Evolutionary conservation across 73 alveolate species (phyloP), one percentile per base, ranked within the genome.

Genomic region (Paraurostyla sp.): DNA sequence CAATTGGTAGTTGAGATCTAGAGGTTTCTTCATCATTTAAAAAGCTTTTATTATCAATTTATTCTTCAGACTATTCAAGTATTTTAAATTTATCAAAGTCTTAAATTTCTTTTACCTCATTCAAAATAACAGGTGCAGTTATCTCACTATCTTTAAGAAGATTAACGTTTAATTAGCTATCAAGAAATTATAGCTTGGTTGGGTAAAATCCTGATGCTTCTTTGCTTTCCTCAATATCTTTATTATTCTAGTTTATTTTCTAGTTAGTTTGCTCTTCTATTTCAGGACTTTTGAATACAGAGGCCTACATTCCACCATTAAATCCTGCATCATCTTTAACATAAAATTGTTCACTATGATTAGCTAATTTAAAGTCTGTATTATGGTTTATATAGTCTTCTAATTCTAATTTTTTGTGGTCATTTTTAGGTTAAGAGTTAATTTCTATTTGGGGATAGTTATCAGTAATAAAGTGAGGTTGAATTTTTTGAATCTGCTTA

Each of bases 271-370:
- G 41, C 23, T 65, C 82, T 16, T 65, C 56, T 6, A 65, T 65
- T 15, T 56, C 35, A 11, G 82, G 82, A 65, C 82, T 65, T 38
- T 65, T 65, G 25, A 65, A 65, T 35, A 65, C 82, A 36, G 82
- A 22, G 1, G 60, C 82, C 7, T n/a, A n/a, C n/a, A 65, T 38
- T 13, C 46, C 82, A 3, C 38, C 25, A 35, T 65, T 65, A 38
- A n/a, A n/a, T n/a, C 82, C 82, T 16, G 2, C 1, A 38, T 65
- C 82, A 22, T 65, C 82, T 11, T 18, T 15, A 15, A 13, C 7
- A 23, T 65, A 65, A 22, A 65, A 65, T 38, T 38, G 25, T 7
- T 32, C 82, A 22, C 82, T 65, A 3, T 65, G 38, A 35, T 65
- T 25, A 15, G 1, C 11, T 65, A 45, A 45, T 16, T 52, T 4